These are phyloP conservation scores for Saccharomycopsis sp. DNA, from an alignment of 805 yeast genomes.

Conservation along the genomic window DNA sequence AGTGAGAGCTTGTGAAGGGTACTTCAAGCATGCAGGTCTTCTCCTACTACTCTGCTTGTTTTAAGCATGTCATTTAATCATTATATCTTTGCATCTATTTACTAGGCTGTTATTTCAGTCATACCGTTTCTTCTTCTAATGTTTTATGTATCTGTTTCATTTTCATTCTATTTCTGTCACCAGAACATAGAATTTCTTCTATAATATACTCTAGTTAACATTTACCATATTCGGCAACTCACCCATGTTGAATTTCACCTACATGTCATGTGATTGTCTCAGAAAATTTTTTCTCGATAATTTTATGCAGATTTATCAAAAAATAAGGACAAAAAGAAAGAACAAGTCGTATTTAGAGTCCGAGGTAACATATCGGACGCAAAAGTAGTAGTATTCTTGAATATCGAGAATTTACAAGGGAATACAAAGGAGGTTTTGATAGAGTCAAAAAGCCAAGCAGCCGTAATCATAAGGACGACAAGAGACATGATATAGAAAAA, in stretches of 20 bases:
- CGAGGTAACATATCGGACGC: too few species aligned
- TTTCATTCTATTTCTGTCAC: neutral
- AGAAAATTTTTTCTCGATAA: neutral
- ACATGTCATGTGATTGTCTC: neutral
- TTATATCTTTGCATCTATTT: neutral
- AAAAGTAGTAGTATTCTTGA: too few species aligned
- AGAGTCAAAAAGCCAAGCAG: too few species aligned
- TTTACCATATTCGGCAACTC: neutral
- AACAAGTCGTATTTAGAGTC: too few species aligned
- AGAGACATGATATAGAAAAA: too few species aligned
- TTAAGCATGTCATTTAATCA: neutral
- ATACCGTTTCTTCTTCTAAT: neutral
- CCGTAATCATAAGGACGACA: too few species aligned
- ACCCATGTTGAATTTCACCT: neutral
- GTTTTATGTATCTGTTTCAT: neutral
- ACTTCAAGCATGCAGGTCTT: neutral
- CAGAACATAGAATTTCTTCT: too few species aligned
- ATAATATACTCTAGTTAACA: neutral
- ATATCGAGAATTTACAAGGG: too few species aligned
- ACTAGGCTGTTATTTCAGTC: neutral
- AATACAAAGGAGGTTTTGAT: too few species aligned
- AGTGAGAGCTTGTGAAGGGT: neutral
- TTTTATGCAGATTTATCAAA: neutral
- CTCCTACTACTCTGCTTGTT: neutral
- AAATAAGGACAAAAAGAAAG: neutral